These are phyloP conservation scores for Penicillium sp. DNA, from an alignment of 2,329 filamentous ascomycete genomes.

Conservation along the genomic window DNA sequence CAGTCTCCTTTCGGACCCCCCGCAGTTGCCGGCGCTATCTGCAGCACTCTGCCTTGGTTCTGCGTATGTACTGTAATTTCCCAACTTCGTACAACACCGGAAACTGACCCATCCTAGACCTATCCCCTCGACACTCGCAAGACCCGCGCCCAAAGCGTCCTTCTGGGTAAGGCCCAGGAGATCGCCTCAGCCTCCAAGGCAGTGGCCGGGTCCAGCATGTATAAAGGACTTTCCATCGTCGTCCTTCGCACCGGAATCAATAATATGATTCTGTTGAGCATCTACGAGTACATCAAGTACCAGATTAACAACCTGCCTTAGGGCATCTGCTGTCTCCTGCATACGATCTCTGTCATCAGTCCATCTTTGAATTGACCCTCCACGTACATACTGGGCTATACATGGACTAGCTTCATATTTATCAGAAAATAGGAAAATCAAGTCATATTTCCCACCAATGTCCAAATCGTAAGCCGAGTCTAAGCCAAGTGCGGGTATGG, in stretches of 20 bases:
- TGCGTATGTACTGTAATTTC: constrained; percentile 36
- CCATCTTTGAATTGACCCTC: constrained; percentile 9
- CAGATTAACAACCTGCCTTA: constrained; percentile 41
- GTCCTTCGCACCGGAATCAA: constrained; percentile 47
- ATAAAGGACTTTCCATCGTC: constrained; percentile 49
- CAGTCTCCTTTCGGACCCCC: constrained; percentile 45
- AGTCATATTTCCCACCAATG: not conserved
- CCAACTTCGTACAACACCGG: not conserved
- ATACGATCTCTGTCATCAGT: constrained; percentile 1
- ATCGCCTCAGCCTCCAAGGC: constrained; percentile 41
- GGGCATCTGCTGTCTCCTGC: constrained; percentile 1
- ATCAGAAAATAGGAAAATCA: constrained; percentile 24
- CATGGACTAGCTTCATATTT: constrained; percentile 17
- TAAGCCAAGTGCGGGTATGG: not conserved
- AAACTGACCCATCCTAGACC: constrained; percentile 32
- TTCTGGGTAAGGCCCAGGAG: constrained; percentile 44
- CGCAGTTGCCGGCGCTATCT: constrained; percentile 46
- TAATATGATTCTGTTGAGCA: constrained; percentile 50
- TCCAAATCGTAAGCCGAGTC: too few species aligned
- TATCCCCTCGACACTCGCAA: constrained; percentile 50
- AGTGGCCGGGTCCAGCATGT: constrained; percentile 45
- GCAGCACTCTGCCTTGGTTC: constrained; percentile 49
- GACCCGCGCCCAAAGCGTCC: constrained; percentile 48
- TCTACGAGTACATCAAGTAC: constrained; percentile 47
- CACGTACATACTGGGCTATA: constrained; percentile 22